Evolutionary conservation across 2,329 filamentous ascomycete species (phyloP).

Genomic region (Sclerotinia trifoliorum): DNA sequence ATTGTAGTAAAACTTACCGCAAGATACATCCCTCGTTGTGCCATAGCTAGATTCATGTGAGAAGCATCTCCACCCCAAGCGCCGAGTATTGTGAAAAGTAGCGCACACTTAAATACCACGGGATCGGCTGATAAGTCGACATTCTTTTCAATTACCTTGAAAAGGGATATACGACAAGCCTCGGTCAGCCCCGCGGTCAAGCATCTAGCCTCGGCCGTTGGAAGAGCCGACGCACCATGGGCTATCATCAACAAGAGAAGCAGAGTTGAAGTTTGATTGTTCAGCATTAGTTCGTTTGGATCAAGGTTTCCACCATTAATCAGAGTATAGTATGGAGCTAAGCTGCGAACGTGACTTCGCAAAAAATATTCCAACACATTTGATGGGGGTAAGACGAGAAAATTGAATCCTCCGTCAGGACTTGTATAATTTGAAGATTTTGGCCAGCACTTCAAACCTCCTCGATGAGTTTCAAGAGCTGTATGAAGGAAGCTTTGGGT

Average conservation of each 20-base stretch:
- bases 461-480: slow-evolving; percentile 65
- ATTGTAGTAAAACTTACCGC: slow-evolving; percentile 46
- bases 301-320: slow-evolving; percentile 60
- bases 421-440: slow-evolving; percentile 36
- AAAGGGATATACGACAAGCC: slow-evolving; percentile 69
- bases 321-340: slow-evolving; percentile 65
- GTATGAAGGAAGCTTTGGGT: slow-evolving; percentile 70
- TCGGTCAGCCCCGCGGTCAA: slow-evolving; percentile 66
- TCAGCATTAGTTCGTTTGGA: slow-evolving; percentile 65
- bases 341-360: slow-evolving; percentile 62
- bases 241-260: slow-evolving; percentile 71
- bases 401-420: slow-evolving; percentile 54
- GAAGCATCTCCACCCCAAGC: slow-evolving; percentile 75
- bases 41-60: slow-evolving; percentile 76
- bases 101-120: slow-evolving; percentile 61
- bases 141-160: slow-evolving; percentile 70
- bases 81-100: slow-evolving; percentile 66
- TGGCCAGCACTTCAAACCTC: slow-evolving; percentile 40
- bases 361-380: slow-evolving; percentile 67
- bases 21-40: slow-evolving; percentile 70
- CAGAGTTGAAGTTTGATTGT: slow-evolving; percentile 64
- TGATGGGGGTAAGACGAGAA: slow-evolving; percentile 64
- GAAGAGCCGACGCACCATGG: slow-evolving; percentile 65
- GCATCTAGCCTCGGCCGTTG: slow-evolving; percentile 62
- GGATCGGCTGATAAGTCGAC: slow-evolving; percentile 66